Conservation (phyloP, 148 eudicot genomes). For the Chenopodium suecicum region DNA sequence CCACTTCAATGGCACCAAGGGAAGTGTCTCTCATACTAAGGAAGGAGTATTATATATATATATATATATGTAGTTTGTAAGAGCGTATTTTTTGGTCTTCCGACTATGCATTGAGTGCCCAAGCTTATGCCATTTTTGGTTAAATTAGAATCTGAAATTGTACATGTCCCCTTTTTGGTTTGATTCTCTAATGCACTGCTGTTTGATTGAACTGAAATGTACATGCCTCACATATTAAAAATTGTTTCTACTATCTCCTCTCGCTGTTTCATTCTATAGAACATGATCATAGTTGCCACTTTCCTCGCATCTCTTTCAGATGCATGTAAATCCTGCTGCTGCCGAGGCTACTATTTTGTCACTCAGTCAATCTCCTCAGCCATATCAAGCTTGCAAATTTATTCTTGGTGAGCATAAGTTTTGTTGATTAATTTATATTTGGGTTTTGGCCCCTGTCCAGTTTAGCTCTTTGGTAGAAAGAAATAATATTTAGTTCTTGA, state of each 20-base stretch:
- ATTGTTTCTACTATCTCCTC: background rate
- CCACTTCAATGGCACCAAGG: background rate
- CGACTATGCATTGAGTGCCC: background rate
- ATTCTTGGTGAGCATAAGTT: conserved; percentile 70
- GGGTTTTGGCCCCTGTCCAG: background rate
- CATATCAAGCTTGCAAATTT: conserved; percentile 85
- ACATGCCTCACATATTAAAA: background rate
- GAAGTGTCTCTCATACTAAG: background rate
- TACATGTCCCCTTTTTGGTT: background rate
- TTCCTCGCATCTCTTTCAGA: conserved; percentile 38
- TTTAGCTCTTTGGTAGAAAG: background rate
- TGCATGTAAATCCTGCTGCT: conserved; percentile 80
- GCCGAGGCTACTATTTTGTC: conserved; percentile 91
- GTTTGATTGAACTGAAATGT: background rate
- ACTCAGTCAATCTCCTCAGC: conserved; percentile 72
- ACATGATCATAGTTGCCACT: background rate
- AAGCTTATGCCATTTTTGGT: background rate
- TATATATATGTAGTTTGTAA: too few species aligned
- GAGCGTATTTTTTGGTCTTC: background rate
- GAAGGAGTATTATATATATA: background rate
- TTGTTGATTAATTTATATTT: background rate
- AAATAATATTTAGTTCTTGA: background rate
- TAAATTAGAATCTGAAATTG: background rate
- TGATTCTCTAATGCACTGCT: background rate
- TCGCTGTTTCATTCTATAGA: background rate